phyloP scores from a whole-genome alignment of 2,329 filamentous ascomycete species.

The Exutisphaerella laricina region DNA sequence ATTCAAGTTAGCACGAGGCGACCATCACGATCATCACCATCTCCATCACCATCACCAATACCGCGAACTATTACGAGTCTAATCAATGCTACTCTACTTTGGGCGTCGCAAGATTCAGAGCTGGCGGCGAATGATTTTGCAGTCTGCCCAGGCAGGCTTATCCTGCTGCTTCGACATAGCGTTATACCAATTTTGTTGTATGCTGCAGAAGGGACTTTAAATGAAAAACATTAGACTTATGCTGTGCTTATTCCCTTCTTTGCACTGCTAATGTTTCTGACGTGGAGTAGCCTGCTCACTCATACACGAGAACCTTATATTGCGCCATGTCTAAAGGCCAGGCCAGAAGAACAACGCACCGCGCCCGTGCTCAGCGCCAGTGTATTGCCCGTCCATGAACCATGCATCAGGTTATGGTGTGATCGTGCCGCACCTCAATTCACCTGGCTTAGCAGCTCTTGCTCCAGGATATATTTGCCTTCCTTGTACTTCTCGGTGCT shows the following conservation, averaged over 20 bases:
- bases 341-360: too few species aligned
- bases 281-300: too few species aligned
- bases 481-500: conserved; percentile 95
- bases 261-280: too few species aligned
- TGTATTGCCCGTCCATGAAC: too few species aligned
- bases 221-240: conserved; percentile 1
- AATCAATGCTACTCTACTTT: conserved; percentile 14
- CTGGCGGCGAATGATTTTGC: conserved; percentile 15
- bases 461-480: conserved; percentile 94
- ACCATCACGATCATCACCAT: neutral
- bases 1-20: too few species aligned
- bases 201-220: conserved; percentile 11
- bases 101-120: conserved; percentile 6
- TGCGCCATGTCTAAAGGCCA: too few species aligned
- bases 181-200: conserved; percentile 25
- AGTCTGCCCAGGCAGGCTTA: conserved; percentile 14
- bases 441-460: conserved; percentile 79
- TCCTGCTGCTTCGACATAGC: conserved; percentile 23
- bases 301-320: too few species aligned
- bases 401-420: too few species aligned
- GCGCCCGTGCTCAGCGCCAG: too few species aligned
- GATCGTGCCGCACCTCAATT: conserved; percentile 32
- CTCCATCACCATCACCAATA: conserved; percentile 6
- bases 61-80: conserved; percentile 9
- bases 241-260: neutral